phyloP scores from a whole-genome alignment of 1,284 basidiomycete genomes.

The Rhodotorula sp. region DNA sequence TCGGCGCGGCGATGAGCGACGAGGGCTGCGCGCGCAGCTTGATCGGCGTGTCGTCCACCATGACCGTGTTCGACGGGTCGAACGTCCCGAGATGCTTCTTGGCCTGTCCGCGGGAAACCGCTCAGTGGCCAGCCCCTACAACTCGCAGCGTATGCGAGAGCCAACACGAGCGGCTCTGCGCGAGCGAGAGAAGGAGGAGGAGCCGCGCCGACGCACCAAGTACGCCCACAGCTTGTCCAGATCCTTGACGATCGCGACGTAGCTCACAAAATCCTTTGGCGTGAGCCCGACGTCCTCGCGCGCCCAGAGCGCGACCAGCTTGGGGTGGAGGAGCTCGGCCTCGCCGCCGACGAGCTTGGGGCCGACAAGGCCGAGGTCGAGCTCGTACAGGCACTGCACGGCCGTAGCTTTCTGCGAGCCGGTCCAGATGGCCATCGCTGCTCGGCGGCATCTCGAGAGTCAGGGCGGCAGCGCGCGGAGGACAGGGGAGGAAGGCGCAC shows the following conservation, averaged over 20 bases:
- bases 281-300: slow-evolving; percentile 30
- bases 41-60: slow-evolving; percentile 35
- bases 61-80: slow-evolving; percentile 21
- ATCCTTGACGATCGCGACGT: slow-evolving; percentile 35
- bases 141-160: not conserved
- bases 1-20: slow-evolving; percentile 29
- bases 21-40: slow-evolving; percentile 35
- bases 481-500: not conserved
- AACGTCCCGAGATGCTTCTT: not conserved
- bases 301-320: slow-evolving; percentile 36
- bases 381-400: slow-evolving; percentile 24
- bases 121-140: not conserved
- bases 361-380: slow-evolving; percentile 34
- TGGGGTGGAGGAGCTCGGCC: slow-evolving; percentile 34
- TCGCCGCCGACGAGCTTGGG: slow-evolving; percentile 16
- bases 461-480: no score
- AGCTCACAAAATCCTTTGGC: slow-evolving; percentile 17
- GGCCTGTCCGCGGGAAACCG: not conserved
- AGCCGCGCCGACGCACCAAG: slow-evolving; percentile 12
- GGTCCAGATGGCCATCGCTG: slow-evolving; percentile 38
- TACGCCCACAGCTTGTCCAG: slow-evolving; percentile 23
- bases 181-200: not conserved
- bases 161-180: no score
- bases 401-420: slow-evolving; percentile 29
- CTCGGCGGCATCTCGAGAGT: no score